A percentile compares a stretch with the other conserved stretches of the same genome.
Conservation (phyloP, 73 alveolate species). For the Uronychia setigera region DNA sequence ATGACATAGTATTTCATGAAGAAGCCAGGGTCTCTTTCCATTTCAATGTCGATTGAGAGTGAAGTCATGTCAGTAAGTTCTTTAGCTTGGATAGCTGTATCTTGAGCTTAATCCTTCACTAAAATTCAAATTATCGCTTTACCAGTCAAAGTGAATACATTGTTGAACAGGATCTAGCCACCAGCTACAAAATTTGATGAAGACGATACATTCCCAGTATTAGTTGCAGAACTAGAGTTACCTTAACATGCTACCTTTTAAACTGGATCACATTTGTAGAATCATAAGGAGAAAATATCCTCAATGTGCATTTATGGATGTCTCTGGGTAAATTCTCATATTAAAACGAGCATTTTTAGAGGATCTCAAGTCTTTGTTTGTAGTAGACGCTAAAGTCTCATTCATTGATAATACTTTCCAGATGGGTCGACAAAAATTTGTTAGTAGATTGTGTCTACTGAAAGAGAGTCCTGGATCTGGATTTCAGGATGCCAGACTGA, state of each 20-base stretch:
- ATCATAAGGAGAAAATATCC: not conserved
- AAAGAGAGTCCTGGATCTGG: not conserved
- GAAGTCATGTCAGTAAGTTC: not conserved
- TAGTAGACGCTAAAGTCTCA: not conserved
- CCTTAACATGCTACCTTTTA: not conserved
- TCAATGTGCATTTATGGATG: not conserved
- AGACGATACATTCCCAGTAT: not conserved
- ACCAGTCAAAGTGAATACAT: not conserved
- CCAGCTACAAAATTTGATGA: not conserved
- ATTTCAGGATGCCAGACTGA: not conserved
- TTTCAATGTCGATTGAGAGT: not conserved
- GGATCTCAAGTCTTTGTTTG: not conserved
- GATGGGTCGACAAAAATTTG: not conserved
- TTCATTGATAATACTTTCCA: not conserved
- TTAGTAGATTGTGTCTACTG: not conserved
- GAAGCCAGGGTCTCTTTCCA: conserved; percentile 16
- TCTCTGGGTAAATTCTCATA: not conserved
- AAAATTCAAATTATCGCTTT: not conserved
- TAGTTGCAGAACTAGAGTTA: not conserved
- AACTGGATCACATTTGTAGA: not conserved
- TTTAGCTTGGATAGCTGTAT: not conserved
- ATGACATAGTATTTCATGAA: not conserved
- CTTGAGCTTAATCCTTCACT: not conserved
- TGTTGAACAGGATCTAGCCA: not conserved
- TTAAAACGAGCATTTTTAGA: not conserved